Evolutionary conservation across 306 rosid species (phyloP).

Genomic region (Echinosophora koreensis): DNA sequence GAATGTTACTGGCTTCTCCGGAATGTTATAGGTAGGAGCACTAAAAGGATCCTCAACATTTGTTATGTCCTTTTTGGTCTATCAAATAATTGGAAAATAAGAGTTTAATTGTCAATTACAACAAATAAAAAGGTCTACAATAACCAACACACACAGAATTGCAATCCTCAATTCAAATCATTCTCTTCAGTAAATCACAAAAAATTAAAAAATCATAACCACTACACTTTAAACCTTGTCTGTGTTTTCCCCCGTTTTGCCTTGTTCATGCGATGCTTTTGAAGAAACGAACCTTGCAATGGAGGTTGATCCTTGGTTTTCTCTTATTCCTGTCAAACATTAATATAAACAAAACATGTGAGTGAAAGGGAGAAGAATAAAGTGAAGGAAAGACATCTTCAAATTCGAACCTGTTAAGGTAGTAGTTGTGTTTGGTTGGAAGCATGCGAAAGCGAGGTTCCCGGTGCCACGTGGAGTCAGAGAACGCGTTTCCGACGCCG

Average conservation of each 20-base stretch:
- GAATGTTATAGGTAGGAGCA: constrained; percentile 91
- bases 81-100: constrained; percentile 32
- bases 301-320: constrained; percentile 49
- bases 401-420: not conserved
- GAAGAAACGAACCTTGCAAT: constrained; percentile 64
- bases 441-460: constrained; percentile 10
- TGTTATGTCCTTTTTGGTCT: constrained; percentile 84
- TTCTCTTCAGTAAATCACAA: not conserved
- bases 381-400: not conserved
- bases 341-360: not conserved
- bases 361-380: not conserved
- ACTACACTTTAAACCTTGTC: constrained; percentile 52
- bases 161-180: not conserved
- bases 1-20: constrained; percentile 90
- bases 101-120: constrained; percentile 7
- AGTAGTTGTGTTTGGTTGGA: not conserved
- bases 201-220: not conserved
- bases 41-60: constrained; percentile 85
- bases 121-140: not conserved
- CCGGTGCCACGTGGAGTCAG: not conserved
- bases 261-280: constrained; percentile 56
- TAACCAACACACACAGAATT: not conserved
- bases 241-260: constrained; percentile 26
- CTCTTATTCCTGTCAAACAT: constrained; percentile 26
- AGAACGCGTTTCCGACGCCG: not conserved